Conservation (phyloP, 2,329 filamentous ascomycete species). For the Fusarium tupiense region DNA sequence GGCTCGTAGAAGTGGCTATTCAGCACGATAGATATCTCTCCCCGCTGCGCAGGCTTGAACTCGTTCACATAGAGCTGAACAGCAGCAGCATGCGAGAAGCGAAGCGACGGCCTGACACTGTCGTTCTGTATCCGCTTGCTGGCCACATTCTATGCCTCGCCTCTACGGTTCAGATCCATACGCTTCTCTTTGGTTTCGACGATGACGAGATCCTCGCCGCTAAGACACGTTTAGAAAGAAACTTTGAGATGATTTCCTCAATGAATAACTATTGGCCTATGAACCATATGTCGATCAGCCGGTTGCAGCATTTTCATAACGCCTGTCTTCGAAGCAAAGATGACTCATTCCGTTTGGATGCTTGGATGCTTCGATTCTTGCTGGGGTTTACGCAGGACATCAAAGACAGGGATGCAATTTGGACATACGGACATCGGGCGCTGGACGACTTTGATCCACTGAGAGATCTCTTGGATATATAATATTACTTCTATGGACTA, state of each 20-base stretch:
- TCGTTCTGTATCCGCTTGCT: background rate
- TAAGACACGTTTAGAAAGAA: constrained; percentile 51
- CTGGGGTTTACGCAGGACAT: background rate
- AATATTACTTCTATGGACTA: background rate
- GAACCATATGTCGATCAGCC: constrained; percentile 1
- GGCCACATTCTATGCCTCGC: background rate
- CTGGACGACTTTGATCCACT: background rate
- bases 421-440: background rate
- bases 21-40: background rate
- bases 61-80: background rate
- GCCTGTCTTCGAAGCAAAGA: constrained; percentile 12
- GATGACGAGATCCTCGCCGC: constrained; percentile 45
- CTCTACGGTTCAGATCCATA: background rate
- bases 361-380: constrained; percentile 20
- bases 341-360: constrained; percentile 8
- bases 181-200: background rate
- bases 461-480: background rate
- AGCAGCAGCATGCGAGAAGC: background rate
- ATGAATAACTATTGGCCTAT: constrained; percentile 54
- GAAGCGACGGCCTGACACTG: background rate
- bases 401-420: background rate
- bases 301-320: constrained; percentile 15
- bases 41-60: background rate
- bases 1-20: constrained; percentile 6
- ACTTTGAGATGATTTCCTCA: constrained; percentile 56